phyloP scores from a whole-genome alignment of 768 basidiomycete species.

The Lentinula edodes region DNA sequence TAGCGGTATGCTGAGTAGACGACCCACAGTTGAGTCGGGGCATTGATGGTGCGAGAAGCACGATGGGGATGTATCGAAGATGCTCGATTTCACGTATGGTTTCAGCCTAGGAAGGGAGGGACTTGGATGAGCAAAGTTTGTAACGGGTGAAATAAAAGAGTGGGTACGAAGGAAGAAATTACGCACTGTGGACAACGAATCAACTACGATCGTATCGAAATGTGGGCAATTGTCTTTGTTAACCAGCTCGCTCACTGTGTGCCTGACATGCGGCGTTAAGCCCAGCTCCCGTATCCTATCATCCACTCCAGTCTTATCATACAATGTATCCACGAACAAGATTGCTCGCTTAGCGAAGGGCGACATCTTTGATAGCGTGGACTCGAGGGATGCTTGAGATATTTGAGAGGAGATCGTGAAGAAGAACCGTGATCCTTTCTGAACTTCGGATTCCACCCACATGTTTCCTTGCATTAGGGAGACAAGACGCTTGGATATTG shows the following conservation, averaged over 20 bases:
- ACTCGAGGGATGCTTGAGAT: constrained; percentile 68
- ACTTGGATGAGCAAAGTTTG: constrained; percentile 1
- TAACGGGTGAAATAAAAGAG: background rate
- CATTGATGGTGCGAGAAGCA: constrained; percentile 78
- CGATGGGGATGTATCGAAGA: constrained; percentile 93
- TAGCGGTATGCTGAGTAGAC: constrained; percentile 3
- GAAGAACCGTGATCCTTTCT: constrained; percentile 92
- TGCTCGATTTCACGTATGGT: constrained; percentile 88
- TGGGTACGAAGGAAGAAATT: constrained; percentile 10
- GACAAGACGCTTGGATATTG: constrained; percentile 96
- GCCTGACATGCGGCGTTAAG: constrained; percentile 70
- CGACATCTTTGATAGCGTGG: constrained; percentile 70
- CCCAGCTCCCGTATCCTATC: constrained; percentile 75
- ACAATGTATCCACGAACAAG: constrained; percentile 84
- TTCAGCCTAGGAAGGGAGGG: constrained; percentile 57
- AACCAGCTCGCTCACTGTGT: constrained; percentile 74
- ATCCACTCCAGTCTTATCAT: constrained; percentile 71
- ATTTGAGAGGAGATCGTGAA: constrained; percentile 92
- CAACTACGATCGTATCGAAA: constrained; percentile 94
- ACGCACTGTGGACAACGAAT: constrained; percentile 79
- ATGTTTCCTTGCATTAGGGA: constrained; percentile 97
- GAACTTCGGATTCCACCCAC: constrained; percentile 96
- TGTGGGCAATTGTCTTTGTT: constrained; percentile 80
- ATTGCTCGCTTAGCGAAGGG: constrained; percentile 87
- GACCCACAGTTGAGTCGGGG: constrained; percentile 68